phyloP scores from a whole-genome alignment of 768 basidiomycete genomes.

The Rhodotorula paludigena region DNA sequence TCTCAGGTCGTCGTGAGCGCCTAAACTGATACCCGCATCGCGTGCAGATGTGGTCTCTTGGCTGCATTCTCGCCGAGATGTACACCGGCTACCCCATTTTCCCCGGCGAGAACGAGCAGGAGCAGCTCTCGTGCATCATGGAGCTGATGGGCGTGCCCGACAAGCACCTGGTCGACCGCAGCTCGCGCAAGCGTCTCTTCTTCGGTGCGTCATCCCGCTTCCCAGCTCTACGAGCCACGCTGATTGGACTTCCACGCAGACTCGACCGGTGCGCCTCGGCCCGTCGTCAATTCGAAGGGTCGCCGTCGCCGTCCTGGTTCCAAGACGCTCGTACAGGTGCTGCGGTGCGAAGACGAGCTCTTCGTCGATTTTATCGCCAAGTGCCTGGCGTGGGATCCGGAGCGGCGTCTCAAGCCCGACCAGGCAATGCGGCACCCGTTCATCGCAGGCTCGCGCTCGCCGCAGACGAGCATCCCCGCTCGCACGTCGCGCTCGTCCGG shows the following conservation, averaged over 20 bases:
- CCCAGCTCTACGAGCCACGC: too few relatives aligned
- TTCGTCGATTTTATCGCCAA: conserved; percentile 96
- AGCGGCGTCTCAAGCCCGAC: conserved; percentile 87
- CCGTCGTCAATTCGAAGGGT: conserved; percentile 94
- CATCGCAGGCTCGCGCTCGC: background rate
- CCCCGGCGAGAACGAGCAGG: conserved; percentile 98
- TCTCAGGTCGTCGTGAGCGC: background rate
- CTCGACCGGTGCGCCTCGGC: conserved; percentile 82
- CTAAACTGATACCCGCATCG: conserved; percentile 43
- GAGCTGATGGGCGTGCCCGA: conserved; percentile 95
- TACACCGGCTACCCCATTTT: conserved; percentile 98
- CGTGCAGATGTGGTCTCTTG: conserved; percentile 94
- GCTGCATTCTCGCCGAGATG: conserved; percentile 93
- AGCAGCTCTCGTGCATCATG: conserved; percentile 98
- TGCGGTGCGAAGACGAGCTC: conserved; percentile 86
- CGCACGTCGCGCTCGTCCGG: conserved; percentile 7
- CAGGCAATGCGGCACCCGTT: conserved; percentile 66
- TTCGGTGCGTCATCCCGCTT: too few relatives aligned
- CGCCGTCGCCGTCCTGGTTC: conserved; percentile 83
- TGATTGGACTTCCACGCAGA: conserved; percentile 54
- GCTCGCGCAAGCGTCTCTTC: conserved; percentile 87
- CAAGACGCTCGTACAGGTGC: conserved; percentile 79
- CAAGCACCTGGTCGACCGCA: conserved; percentile 87
- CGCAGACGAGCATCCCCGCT: background rate
- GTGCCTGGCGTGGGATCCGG: conserved; percentile 98